Base-by-base conservation (phyloP, 2,329 filamentous ascomycete genomes). In the Dothistroma septosporum region DNA sequence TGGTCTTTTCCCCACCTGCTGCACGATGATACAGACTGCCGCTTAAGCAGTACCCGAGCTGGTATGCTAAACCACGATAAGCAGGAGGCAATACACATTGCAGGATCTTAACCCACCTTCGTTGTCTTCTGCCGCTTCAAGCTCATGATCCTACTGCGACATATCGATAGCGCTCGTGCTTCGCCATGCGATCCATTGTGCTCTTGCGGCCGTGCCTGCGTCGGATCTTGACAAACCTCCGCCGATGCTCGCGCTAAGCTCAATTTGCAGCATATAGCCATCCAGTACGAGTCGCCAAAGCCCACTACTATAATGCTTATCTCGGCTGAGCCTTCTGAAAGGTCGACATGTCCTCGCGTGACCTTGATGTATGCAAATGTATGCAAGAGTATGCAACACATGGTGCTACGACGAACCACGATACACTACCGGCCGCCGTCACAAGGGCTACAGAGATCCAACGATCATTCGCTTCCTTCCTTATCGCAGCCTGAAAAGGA, bases 141-240 rank as follows among this genome's bases (percentile, higher is more conserved):
- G 55, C 41, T 49, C 41, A 48, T 21, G 21, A 6, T 57, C 49
- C 44, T 57, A 57, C 44, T 57, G 41, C 44, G 49, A 49, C 49
- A 53, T 53, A 21, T 19, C 31, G 49, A 53, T 53, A 53, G 28
- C 21, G 49, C 31, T 35, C 28, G 10, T 44, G 12, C 37, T 44
- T 44, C n/a, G 12, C 3, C 12, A 44, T 16, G 3, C 7, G 12
- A 2, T 9, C 2, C 37, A 16, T 14, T 2, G 7, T 7, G 16
- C 37, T 44, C 16, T n/a, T 7, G 16, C 37, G 7, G 37, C 37
- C 12, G 12, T 16, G 37, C 37, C 24, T 28, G 24, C 24, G 6
- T 28, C 2, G 2, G 24, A 28, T 6, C 24, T 28, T 28, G 24
- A 28, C 24, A 28, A 6, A 28, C 24, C 24, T 28, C 24, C 24